These are phyloP conservation scores for Colletotrichum horii DNA, from an alignment of 2,329 filamentous ascomycete genomes.

Conservation along the genomic window DNA sequence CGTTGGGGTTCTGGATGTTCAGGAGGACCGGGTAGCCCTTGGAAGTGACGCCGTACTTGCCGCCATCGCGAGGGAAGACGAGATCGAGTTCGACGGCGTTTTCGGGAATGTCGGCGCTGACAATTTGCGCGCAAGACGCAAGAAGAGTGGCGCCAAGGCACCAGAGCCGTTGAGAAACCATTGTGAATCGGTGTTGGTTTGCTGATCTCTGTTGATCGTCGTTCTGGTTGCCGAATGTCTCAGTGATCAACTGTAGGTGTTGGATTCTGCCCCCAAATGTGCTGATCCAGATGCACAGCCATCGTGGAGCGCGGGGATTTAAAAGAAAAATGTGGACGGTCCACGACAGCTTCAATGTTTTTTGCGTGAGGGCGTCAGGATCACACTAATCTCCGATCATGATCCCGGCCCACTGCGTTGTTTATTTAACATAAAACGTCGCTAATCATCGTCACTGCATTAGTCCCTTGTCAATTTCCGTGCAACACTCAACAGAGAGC, in stretches of 20 bases:
- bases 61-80: constrained; percentile 18
- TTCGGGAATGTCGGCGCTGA: constrained; percentile 12
- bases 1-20: constrained; percentile 17
- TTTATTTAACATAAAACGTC: constrained; percentile 16
- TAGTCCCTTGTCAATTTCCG: constrained; percentile 17
- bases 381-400: constrained; percentile 16
- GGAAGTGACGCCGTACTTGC: constrained; percentile 13
- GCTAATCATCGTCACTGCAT: constrained; percentile 18
- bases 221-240: background rate
- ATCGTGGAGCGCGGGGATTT: constrained; percentile 7
- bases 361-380: constrained; percentile 1
- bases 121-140: background rate
- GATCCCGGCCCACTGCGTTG: constrained; percentile 5
- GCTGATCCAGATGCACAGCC: background rate
- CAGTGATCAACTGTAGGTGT: background rate
- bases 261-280: background rate
- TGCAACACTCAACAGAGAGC: background rate
- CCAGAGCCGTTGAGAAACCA: constrained; percentile 4
- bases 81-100: constrained; percentile 21
- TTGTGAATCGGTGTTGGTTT: background rate
- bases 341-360: background rate
- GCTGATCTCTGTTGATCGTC: constrained; percentile 1
- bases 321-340: background rate
- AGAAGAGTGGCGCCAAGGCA: constrained; percentile 9
- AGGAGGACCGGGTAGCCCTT: constrained; percentile 19